A percentile compares a stretch with the other conserved stretches of the same genome.
phyloP scores from a whole-genome alignment of 73 alveolate species.

The Symbiodinium natans region DNA sequence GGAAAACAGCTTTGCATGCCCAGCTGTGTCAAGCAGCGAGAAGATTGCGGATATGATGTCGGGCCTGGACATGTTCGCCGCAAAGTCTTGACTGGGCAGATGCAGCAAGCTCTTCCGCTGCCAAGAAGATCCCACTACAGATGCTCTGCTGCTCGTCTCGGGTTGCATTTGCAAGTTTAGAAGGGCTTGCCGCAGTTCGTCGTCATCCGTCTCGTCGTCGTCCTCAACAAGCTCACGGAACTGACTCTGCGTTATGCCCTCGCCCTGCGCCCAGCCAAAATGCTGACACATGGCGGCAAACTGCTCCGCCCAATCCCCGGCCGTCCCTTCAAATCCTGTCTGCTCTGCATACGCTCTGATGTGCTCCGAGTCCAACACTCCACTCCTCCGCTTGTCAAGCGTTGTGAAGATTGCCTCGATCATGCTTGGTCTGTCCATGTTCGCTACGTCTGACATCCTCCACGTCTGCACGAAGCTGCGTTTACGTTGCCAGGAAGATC shows the following conservation, averaged over 20 bases:
- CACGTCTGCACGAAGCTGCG: background rate
- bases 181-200: background rate
- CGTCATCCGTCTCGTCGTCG: slow-evolving; percentile 7
- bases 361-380: background rate
- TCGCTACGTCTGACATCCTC: too few relatives aligned
- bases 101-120: background rate
- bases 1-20: background rate
- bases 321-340: slow-evolving; percentile 49
- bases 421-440: background rate
- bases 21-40: background rate
- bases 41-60: background rate
- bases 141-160: background rate
- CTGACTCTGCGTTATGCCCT: slow-evolving; percentile 19
- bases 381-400: background rate
- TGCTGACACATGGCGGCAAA: slow-evolving; percentile 31
- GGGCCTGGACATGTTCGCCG: background rate
- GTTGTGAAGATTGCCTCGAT: background rate
- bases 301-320: slow-evolving; percentile 40
- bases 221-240: slow-evolving; percentile 38
- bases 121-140: background rate
- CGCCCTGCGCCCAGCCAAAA: slow-evolving; percentile 24
- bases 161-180: background rate
- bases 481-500: background rate
- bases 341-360: background rate
- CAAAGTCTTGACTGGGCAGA: background rate